Evolutionary conservation across 2,329 filamentous ascomycete genomes (phyloP).

Genomic region (Xylariales sp.): DNA sequence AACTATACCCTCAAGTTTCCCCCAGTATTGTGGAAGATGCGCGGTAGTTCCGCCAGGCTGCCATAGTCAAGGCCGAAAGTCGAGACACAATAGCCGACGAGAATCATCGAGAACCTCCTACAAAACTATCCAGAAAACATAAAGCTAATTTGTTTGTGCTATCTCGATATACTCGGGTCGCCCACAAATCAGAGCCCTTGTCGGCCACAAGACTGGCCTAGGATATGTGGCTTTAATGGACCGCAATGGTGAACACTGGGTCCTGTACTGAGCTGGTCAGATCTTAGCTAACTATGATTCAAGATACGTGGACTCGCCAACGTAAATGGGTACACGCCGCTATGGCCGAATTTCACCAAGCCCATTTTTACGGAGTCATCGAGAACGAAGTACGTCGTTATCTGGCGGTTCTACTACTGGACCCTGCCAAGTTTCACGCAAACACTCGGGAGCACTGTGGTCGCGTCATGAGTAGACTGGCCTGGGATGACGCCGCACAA

Average conservation of each 20-base stretch:
- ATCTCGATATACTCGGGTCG: conserved; percentile 46
- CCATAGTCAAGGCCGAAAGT: no score
- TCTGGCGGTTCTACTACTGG: conserved; percentile 40
- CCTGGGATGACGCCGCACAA: conserved; percentile 45
- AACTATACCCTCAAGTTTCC: no score
- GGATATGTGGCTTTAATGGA: conserved; percentile 48
- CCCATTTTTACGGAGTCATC: conserved; percentile 44
- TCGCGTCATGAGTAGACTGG: conserved; percentile 44
- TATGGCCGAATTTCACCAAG: conserved; percentile 35
- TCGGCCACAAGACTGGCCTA: conserved; percentile 43
- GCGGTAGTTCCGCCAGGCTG: no score
- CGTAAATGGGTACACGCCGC: conserved; percentile 49
- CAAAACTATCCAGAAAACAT: no score
- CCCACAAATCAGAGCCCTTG: conserved; percentile 44
- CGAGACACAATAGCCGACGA: no score
- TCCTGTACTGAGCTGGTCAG: no score
- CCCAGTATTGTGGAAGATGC: no score
- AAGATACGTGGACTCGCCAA: conserved; percentile 44
- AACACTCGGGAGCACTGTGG: conserved; percentile 45
- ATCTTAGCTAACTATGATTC: no score
- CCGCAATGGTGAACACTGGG: conserved; percentile 41
- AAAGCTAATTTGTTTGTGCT: no score
- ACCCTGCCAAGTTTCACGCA: conserved; percentile 40
- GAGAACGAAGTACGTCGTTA: conserved; percentile 41
- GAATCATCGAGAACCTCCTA: no score